These are phyloP conservation scores for Saccharomycopsis sp. DNA, from an alignment of 805 yeast species.

Conservation along the genomic window DNA sequence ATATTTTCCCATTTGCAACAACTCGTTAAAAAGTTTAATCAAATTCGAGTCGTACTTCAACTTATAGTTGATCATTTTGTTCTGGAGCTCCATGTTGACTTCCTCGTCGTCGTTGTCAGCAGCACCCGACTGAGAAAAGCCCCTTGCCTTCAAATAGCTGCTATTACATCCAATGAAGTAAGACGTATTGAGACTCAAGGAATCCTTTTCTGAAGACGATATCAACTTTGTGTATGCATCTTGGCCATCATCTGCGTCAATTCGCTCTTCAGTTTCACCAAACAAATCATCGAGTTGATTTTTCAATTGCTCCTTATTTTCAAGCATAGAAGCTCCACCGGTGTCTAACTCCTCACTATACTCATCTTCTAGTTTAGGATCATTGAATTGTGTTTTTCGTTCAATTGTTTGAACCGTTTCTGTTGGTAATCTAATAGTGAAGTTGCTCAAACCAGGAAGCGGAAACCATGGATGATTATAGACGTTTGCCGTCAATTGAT, in stretches of 20 bases:
- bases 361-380: conserved; percentile 9
- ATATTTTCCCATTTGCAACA: conserved; percentile 3
- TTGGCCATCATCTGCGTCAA: not conserved
- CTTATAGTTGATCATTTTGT: not conserved
- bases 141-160: not conserved
- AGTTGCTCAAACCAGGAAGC: conserved; percentile 11
- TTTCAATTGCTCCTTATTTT: not conserved
- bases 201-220: not conserved
- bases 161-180: not conserved
- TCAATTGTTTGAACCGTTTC: not conserved
- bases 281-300: not conserved
- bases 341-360: not conserved
- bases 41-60: conserved; percentile 14
- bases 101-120: conserved; percentile 2
- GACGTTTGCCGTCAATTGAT: conserved; percentile 3
- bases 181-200: not conserved
- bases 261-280: conserved; percentile 1
- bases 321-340: not conserved
- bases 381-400: conserved; percentile 17
- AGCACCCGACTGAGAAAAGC: not conserved
- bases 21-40: conserved; percentile 11
- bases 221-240: conserved; percentile 3
- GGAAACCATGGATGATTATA: conserved; percentile 20
- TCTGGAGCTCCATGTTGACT: not conserved
- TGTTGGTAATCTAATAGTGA: conserved; percentile 8